phyloP scores from a whole-genome alignment of 2,329 filamentous ascomycete genomes.

The Fusarium agapanthi region DNA sequence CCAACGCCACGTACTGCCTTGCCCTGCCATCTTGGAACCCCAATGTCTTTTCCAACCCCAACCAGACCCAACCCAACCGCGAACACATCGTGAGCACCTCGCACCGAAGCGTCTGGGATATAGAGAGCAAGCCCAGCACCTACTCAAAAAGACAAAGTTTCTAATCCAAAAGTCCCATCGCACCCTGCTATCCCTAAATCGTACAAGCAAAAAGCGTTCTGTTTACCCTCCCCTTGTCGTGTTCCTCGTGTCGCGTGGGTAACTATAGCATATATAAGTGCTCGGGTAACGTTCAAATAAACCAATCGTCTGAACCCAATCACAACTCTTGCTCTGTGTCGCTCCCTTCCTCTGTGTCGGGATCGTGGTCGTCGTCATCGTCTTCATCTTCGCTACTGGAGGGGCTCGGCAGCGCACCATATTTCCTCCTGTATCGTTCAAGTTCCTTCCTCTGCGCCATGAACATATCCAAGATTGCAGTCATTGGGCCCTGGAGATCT shows the following conservation, averaged over 20 bases:
- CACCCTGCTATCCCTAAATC: slow-evolving; percentile 1
- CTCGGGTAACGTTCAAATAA: background rate
- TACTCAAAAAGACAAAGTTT: slow-evolving; percentile 22
- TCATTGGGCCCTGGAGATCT: slow-evolving; percentile 81
- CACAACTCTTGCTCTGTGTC: slow-evolving; percentile 44
- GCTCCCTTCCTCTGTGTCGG: slow-evolving; percentile 37
- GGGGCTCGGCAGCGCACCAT: slow-evolving; percentile 53
- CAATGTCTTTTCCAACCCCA: slow-evolving; percentile 28
- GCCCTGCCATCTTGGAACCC: slow-evolving; percentile 8
- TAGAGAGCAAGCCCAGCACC: slow-evolving; percentile 19
- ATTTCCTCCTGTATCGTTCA: slow-evolving; percentile 65
- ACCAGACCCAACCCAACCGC: slow-evolving; percentile 15
- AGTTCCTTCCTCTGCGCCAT: slow-evolving; percentile 70
- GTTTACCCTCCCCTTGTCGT: slow-evolving; percentile 20
- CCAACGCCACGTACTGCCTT: slow-evolving; percentile 38
- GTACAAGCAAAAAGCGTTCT: slow-evolving; percentile 15
- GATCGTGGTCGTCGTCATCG: slow-evolving; percentile 37
- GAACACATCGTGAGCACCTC: slow-evolving; percentile 14
- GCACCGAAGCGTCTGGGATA: slow-evolving; percentile 3
- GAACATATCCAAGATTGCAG: slow-evolving; percentile 71
- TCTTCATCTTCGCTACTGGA: slow-evolving; percentile 36
- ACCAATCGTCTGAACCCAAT: slow-evolving; percentile 1
- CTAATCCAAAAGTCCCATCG: slow-evolving; percentile 4
- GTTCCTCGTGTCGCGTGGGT: slow-evolving; percentile 28
- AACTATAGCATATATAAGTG: slow-evolving; percentile 35